Conservation (phyloP, 1,284 basidiomycete genomes). For the Hymenochaete sp. region DNA sequence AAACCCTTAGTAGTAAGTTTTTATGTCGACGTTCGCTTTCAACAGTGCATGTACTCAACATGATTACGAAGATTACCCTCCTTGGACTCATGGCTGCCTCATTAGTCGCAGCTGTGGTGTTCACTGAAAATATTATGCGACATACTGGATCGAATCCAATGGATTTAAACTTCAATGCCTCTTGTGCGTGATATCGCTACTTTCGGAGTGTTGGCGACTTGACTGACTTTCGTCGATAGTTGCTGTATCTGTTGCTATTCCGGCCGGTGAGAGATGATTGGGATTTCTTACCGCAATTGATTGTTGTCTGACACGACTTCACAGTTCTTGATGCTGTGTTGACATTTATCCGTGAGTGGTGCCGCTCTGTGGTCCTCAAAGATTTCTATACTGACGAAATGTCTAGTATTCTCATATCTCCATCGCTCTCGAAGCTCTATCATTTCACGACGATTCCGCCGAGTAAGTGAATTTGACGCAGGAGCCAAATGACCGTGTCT, state of each 20-base stretch:
- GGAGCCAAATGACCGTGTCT: background rate
- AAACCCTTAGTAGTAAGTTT: slow-evolving; percentile 6
- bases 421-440: slow-evolving; percentile 6
- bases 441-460: slow-evolving; percentile 3
- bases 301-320: background rate
- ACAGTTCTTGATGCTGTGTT: slow-evolving; percentile 9
- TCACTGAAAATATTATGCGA: background rate
- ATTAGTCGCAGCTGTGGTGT: background rate
- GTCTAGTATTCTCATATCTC: slow-evolving; percentile 6
- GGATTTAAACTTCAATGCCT: background rate
- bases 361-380: background rate
- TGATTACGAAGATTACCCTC: background rate
- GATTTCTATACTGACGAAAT: background rate
- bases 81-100: background rate
- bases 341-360: slow-evolving; percentile 4
- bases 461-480: background rate
- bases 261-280: background rate
- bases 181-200: background rate
- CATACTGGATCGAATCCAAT: background rate
- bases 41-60: no score
- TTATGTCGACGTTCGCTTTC: no score
- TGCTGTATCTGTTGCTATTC: background rate
- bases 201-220: background rate
- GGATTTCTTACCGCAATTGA: background rate
- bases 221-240: background rate